Evolutionary conservation across 1,284 basidiomycete species (phyloP).

Genomic region (Microbotryum violaceum): DNA sequence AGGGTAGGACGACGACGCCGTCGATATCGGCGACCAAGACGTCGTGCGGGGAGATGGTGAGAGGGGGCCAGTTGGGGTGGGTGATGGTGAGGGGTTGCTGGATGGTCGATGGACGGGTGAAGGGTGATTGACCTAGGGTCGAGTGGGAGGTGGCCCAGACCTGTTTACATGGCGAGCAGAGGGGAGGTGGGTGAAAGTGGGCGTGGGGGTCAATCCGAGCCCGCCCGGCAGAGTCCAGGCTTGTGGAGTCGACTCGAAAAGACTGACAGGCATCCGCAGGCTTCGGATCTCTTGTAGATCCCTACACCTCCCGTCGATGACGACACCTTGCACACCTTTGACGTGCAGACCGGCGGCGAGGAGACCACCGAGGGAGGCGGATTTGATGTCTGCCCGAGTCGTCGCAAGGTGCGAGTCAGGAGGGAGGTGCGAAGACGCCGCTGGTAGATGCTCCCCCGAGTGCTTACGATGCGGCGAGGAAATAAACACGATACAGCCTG

Average conservation of each 20-base stretch:
- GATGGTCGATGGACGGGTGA: conserved; percentile 71
- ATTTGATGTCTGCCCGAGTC: conserved; percentile 62
- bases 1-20: conserved; percentile 78
- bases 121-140: conserved; percentile 78
- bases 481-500: conserved; percentile 65
- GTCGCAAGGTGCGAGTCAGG: neutral
- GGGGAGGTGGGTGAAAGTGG: neutral
- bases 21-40: conserved; percentile 79
- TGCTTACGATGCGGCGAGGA: conserved; percentile 63
- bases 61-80: conserved; percentile 44
- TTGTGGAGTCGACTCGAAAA: neutral
- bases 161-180: conserved; percentile 24
- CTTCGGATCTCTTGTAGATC: conserved; percentile 69
- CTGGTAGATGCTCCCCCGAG: neutral
- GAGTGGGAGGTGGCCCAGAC: conserved; percentile 72
- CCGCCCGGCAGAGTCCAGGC: too few species aligned
- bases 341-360: conserved; percentile 76
- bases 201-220: too few species aligned
- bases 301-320: conserved; percentile 71
- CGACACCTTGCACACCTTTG: conserved; percentile 60
- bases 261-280: conserved; percentile 53
- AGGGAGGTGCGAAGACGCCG: neutral
- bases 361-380: conserved; percentile 84
- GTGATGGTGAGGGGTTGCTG: conserved; percentile 63
- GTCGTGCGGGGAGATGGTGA: conserved; percentile 67